These are phyloP conservation scores for Zhuliangozyma blackwelliae DNA, from an alignment of 1,139 yeast genomes.

Conservation along the genomic window DNA sequence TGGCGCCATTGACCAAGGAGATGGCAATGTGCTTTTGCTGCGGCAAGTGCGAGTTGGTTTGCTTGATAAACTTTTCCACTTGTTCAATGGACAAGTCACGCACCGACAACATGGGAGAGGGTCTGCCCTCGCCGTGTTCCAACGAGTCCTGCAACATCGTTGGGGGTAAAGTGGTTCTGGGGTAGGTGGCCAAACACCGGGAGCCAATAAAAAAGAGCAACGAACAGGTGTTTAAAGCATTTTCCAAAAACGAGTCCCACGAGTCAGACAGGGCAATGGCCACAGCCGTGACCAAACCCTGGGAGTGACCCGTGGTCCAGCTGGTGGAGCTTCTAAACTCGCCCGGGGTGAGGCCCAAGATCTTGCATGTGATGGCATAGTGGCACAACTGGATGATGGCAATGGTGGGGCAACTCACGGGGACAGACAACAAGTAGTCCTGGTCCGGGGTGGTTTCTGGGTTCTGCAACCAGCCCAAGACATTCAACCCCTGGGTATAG, in stretches of 20 bases:
- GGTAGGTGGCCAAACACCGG: slow-evolving; percentile 85
- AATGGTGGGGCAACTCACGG: slow-evolving; percentile 92
- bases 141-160: slow-evolving; percentile 88
- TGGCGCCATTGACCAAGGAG: slow-evolving; percentile 91
- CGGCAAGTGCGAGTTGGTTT: slow-evolving; percentile 92
- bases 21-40: slow-evolving; percentile 84
- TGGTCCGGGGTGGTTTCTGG: slow-evolving; percentile 86
- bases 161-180: slow-evolving; percentile 92
- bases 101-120: slow-evolving; percentile 95
- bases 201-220: slow-evolving; percentile 90
- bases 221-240: slow-evolving; percentile 75
- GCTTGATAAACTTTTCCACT: slow-evolving; percentile 73
- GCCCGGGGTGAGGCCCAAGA: slow-evolving; percentile 87
- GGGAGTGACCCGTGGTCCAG: slow-evolving; percentile 98
- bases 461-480: slow-evolving; percentile 78
- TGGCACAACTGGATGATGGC: slow-evolving; percentile 94
- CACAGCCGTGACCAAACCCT: slow-evolving; percentile 91
- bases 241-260: slow-evolving; percentile 76
- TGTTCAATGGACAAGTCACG: slow-evolving; percentile 80
- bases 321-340: slow-evolving; percentile 61
- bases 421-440: slow-evolving; percentile 85
- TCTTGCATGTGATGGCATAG: slow-evolving; percentile 81
- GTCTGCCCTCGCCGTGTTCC: slow-evolving; percentile 93
- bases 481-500: slow-evolving; percentile 90
- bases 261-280: slow-evolving; percentile 82